Conservation (phyloP, 345 rosid genomes). For the Viola odorata region DNA sequence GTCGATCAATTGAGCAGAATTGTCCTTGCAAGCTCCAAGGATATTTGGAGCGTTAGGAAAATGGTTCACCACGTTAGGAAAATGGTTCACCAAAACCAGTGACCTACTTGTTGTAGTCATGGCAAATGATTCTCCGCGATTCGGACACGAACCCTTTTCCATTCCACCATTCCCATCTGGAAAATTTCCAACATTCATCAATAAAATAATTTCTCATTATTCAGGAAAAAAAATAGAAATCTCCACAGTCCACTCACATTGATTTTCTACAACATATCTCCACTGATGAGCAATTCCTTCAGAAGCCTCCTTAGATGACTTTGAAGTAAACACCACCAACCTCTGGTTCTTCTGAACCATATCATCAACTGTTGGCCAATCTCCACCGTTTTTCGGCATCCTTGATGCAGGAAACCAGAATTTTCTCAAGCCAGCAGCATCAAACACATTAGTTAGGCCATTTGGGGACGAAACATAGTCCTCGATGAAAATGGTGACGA, state of each 20-base stretch:
- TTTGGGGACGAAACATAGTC: slow-evolving; percentile 26
- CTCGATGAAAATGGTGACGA: slow-evolving; percentile 24
- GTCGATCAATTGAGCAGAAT: slow-evolving; percentile 23
- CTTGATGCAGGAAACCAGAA: slow-evolving; percentile 28
- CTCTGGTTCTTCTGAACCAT: slow-evolving; percentile 26
- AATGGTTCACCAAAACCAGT: slow-evolving; percentile 16
- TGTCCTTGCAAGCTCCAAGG: slow-evolving; percentile 21
- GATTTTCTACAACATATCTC: slow-evolving; percentile 25
- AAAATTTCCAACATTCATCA: not conserved
- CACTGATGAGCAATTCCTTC: slow-evolving; percentile 27
- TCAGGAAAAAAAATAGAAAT: no score
- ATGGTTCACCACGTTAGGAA: no score
- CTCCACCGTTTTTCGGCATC: slow-evolving; percentile 26
- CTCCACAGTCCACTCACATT: slow-evolving; percentile 28
- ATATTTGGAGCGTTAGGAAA: slow-evolving; percentile 15
- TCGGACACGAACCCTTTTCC: slow-evolving; percentile 23
- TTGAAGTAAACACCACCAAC: slow-evolving; percentile 28
- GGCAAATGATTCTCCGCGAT: slow-evolving; percentile 20
- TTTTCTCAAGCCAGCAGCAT: slow-evolving; percentile 25
- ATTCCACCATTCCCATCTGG: slow-evolving; percentile 24
- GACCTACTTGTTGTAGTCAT: slow-evolving; percentile 18
- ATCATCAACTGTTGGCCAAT: slow-evolving; percentile 26
- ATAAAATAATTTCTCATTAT: not conserved
- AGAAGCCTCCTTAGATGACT: slow-evolving; percentile 25
- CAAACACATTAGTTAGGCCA: slow-evolving; percentile 21